Base-by-base conservation (phyloP, 371 early-diverging fungal species). In the Apophysomyces ossiformis region DNA sequence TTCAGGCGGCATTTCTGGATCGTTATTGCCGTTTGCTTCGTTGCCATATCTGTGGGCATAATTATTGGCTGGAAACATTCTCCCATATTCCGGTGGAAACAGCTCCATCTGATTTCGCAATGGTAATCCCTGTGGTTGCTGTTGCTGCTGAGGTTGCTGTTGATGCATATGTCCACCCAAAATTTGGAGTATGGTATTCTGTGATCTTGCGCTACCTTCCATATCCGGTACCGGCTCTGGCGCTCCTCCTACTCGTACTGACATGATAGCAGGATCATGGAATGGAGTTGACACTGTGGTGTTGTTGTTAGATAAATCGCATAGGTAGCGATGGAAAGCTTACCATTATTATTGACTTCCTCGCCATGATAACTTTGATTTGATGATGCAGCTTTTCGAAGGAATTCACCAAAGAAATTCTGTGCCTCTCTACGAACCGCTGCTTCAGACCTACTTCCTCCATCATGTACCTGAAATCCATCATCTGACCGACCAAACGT, bases 191-290 rank as follows among this genome's bases (percentile, higher is more conserved):
- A 80, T 68, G 0, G 77, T 63, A 38, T 71, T 76, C 62, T 77
- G 77, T 0, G 77, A 71, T 56, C 58, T 35, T 54, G 58, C 37
- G n/a, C 9, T 43, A 13, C 15, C 45, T 11, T 57, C 18, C 37
- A 50, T 26, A 21, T 50, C 35, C 43, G 60, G 18, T n/a, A 44
- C 6, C 12, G 32, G 58, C 37, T 58, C 64, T 2, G 76, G 72
- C 6, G 32, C 32, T 26, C 69, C 65, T 16, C 77, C 75, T 21
- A 87, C 65, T 8, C 83, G 82, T 37, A 85, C 82, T 1, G 89
- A 84, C 89, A 90, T 89, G 39, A 90, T 89, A 4, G 89, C 90
- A 16, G 90, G 90, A 64, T 90, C 89, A 50, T 87, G 86, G 68
- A 89, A 89, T 2, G 85, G 81, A 9, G 74, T 68, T 57, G 46